These are phyloP conservation scores for Candida hungchunana DNA, from an alignment of 805 yeast genomes.

Conservation along the genomic window DNA sequence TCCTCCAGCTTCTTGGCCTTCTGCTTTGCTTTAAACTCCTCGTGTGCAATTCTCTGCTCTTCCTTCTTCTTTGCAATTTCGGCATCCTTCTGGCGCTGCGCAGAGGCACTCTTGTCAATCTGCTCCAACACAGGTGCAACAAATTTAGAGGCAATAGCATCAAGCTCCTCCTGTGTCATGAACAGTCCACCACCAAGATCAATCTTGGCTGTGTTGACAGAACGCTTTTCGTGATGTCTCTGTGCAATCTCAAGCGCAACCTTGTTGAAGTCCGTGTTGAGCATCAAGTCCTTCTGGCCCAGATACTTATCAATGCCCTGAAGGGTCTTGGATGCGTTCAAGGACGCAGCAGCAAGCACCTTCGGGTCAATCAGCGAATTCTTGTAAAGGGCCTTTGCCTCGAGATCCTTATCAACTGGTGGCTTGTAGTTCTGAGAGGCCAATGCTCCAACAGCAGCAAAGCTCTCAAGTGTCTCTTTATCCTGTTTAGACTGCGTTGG, in stretches of 20 bases:
- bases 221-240: slow-evolving; percentile 55
- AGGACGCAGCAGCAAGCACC: slow-evolving; percentile 48
- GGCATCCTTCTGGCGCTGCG: slow-evolving; percentile 58
- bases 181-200: slow-evolving; percentile 86
- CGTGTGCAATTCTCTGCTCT: slow-evolving; percentile 35
- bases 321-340: slow-evolving; percentile 41
- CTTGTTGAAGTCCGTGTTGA: slow-evolving; percentile 56
- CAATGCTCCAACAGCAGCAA: slow-evolving; percentile 52
- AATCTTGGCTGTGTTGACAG: slow-evolving; percentile 47
- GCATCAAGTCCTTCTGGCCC: slow-evolving; percentile 35
- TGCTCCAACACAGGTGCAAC: slow-evolving; percentile 82
- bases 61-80: slow-evolving; percentile 35
- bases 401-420: slow-evolving; percentile 40
- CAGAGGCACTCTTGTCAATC: slow-evolving; percentile 62
- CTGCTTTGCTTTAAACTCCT: slow-evolving; percentile 38
- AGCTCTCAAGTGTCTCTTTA: slow-evolving; percentile 38
- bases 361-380: slow-evolving; percentile 38
- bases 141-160: slow-evolving; percentile 69
- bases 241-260: slow-evolving; percentile 78
- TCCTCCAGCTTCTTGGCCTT: slow-evolving; percentile 36
- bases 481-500: slow-evolving; percentile 38
- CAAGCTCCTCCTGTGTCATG: slow-evolving; percentile 71
- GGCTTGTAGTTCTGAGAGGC: slow-evolving; percentile 43
- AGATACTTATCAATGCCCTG: slow-evolving; percentile 37
- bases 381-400: slow-evolving; percentile 32